phyloP scores from a whole-genome alignment of 495 filamentous ascomycete species.

The Hypoxylon lienhwacheense region DNA sequence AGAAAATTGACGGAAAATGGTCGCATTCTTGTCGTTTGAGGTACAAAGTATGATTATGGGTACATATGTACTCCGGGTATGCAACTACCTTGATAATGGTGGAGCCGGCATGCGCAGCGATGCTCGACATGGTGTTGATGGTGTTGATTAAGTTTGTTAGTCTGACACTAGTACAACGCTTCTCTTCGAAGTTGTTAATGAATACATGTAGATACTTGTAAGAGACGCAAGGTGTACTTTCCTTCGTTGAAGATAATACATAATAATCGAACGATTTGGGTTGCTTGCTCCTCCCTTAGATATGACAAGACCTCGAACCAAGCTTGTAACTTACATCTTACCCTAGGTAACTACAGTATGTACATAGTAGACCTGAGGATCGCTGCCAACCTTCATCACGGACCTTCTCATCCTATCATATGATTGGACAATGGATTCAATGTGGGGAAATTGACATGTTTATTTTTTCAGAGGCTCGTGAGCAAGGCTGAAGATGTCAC shows the following conservation, averaged over 20 bases:
- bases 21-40: constrained; percentile 9
- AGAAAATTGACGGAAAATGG: constrained; percentile 5
- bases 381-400: constrained; percentile 15
- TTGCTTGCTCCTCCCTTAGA: too few species aligned
- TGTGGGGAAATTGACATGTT: constrained; percentile 16
- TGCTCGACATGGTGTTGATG: constrained; percentile 22
- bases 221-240: too few species aligned
- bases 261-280: too few species aligned
- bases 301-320: too few species aligned
- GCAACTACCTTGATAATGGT: constrained; percentile 30
- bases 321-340: constrained; percentile 14
- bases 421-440: constrained; percentile 26
- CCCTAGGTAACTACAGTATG: too few species aligned
- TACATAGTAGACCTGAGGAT: too few species aligned
- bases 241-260: too few species aligned
- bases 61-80: constrained; percentile 5
- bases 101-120: constrained; percentile 20
- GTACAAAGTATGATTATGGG: too few species aligned
- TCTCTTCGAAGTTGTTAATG: constrained; percentile 23
- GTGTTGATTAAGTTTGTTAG: constrained; percentile 13
- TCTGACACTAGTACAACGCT: constrained; percentile 1
- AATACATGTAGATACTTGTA: too few species aligned
- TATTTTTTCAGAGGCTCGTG: constrained; percentile 5
- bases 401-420: neutral
- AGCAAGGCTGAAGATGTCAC: constrained; percentile 34